A percentile compares a stretch with the other conserved stretches of the same genome.
These are phyloP conservation scores for Sclerotinia subarctica DNA, from an alignment of 2,329 filamentous ascomycete species.

Conservation along the genomic window DNA sequence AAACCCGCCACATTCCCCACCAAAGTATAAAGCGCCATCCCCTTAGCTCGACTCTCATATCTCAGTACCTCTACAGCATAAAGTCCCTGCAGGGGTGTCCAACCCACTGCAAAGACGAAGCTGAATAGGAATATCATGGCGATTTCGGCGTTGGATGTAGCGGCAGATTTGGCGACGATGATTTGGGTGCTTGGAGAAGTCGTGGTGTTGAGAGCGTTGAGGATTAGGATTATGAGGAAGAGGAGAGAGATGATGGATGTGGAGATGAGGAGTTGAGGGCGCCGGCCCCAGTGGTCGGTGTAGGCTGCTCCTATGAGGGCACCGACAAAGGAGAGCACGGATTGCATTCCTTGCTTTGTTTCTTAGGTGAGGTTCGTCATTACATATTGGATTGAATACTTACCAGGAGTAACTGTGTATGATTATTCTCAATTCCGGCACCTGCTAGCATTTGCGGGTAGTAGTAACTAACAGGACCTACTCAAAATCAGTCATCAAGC, in stretches of 20 bases:
- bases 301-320: constrained; percentile 28
- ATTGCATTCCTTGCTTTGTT: constrained; percentile 40
- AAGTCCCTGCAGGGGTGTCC: constrained; percentile 50
- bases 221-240: constrained; percentile 34
- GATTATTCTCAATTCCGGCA: constrained; percentile 38
- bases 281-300: constrained; percentile 35
- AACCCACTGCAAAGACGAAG: constrained; percentile 50
- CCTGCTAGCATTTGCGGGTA: constrained; percentile 30
- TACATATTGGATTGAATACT: rapidly evolving
- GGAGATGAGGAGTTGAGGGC: constrained; percentile 46
- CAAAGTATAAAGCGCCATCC: constrained; percentile 15
- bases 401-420: constrained; percentile 41
- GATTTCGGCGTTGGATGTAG: constrained; percentile 46
- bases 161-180: constrained; percentile 18
- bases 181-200: constrained; percentile 29
- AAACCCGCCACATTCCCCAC: constrained; percentile 17
- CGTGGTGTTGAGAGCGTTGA: constrained; percentile 47
- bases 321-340: constrained; percentile 40
- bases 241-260: constrained; percentile 32
- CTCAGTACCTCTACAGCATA: constrained; percentile 48
- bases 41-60: constrained; percentile 18
- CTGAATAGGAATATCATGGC: constrained; percentile 54
- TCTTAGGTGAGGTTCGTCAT: neutral
- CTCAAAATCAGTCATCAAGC: neutral
- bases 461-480: constrained; percentile 27